These are phyloP conservation scores for Stenocarpella maydis DNA, from an alignment of 2,329 filamentous ascomycete species.

Conservation along the genomic window DNA sequence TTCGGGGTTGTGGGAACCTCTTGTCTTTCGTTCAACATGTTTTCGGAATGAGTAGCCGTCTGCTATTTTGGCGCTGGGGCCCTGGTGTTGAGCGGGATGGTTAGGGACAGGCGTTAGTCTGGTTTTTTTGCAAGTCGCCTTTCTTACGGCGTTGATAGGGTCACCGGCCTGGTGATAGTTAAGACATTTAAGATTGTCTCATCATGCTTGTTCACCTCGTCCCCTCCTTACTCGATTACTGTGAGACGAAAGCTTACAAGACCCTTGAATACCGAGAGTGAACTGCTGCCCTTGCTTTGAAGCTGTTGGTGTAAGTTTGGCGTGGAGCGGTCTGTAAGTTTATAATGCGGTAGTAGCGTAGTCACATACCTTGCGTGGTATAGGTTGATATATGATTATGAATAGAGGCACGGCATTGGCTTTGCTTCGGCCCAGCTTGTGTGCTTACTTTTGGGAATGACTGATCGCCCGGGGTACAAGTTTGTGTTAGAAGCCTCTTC, in stretches of 20 bases:
- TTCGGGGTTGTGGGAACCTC: not conserved
- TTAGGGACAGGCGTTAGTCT: conserved; percentile 9
- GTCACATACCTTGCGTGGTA: not conserved
- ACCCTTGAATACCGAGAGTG: not conserved
- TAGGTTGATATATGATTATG: no score
- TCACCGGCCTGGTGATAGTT: not conserved
- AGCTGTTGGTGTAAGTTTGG: conserved; percentile 2
- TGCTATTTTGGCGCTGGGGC: conserved; percentile 8
- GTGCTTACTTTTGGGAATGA: not conserved
- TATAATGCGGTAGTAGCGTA: not conserved
- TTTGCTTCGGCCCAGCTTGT: not conserved
- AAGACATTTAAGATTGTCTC: not conserved
- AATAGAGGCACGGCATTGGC: not conserved
- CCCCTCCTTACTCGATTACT: not conserved
- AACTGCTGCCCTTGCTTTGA: not conserved
- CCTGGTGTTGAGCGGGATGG: conserved; percentile 16
- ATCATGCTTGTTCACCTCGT: not conserved
- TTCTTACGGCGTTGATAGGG: conserved; percentile 13
- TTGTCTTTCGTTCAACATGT: conserved; percentile 5
- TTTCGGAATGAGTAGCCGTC: not conserved
- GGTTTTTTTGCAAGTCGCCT: not conserved
- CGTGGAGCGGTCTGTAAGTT: conserved; percentile 5
- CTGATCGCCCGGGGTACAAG: not conserved
- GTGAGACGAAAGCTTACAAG: conserved; percentile 4
- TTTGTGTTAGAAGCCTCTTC: not conserved